Conservation (phyloP, 371 early-diverging fungal species). For the Nosema muscidifuracis region DNA sequence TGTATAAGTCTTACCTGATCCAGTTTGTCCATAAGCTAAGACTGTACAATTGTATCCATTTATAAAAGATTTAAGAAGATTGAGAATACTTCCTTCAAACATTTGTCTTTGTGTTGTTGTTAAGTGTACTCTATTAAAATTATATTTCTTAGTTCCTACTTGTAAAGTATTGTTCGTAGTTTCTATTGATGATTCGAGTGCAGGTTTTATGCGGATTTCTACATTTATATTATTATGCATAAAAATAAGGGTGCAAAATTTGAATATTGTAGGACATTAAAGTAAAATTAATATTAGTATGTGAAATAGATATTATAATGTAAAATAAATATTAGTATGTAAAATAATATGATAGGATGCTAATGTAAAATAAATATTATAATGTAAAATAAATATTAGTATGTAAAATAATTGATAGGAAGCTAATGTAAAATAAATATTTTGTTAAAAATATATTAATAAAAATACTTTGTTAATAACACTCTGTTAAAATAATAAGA, state of each 20-base stretch:
- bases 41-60: constrained; percentile 51
- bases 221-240: constrained; percentile 30
- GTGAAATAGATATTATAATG: too few species aligned
- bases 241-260: neutral
- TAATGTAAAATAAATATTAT: too few species aligned
- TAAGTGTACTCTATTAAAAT: constrained; percentile 32
- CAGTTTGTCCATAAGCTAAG: constrained; percentile 70
- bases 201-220: constrained; percentile 48
- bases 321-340: too few species aligned
- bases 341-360: too few species aligned
- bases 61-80: constrained; percentile 31
- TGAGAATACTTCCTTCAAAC: constrained; percentile 24
- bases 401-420: too few species aligned
- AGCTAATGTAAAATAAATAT: too few species aligned
- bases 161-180: neutral
- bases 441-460: too few species aligned
- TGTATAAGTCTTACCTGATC: constrained; percentile 92
- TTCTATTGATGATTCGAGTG: constrained; percentile 22
- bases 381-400: too few species aligned
- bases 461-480: too few species aligned
- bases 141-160: constrained; percentile 36
- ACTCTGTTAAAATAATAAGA: too few species aligned
- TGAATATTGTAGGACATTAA: too few species aligned
- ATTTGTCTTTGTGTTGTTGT: constrained; percentile 32
- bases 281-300: too few species aligned